phyloP scores from a whole-genome alignment of 352 stramenopile species.

The Phytophthora foliorum region DNA sequence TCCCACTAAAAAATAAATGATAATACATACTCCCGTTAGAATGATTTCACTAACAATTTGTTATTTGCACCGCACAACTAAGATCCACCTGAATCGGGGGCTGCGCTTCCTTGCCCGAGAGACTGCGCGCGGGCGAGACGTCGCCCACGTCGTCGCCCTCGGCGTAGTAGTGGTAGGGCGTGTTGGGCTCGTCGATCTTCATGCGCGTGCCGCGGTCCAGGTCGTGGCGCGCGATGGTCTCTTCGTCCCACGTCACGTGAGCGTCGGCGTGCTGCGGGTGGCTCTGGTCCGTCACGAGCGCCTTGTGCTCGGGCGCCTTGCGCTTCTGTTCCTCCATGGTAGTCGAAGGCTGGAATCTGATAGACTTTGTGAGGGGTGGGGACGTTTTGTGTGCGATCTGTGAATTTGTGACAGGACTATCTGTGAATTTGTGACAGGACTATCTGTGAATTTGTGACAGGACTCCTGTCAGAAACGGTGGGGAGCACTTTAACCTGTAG shows the following conservation, averaged over 20 bases:
- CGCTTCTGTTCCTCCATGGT: conserved; percentile 28
- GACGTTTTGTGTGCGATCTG: conserved; percentile 1
- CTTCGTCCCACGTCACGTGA: conserved; percentile 92
- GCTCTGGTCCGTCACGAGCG: conserved; percentile 13
- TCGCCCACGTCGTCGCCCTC: conserved; percentile 37
- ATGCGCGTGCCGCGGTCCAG: conserved; percentile 92
- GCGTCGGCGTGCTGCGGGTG: conserved; percentile 22
- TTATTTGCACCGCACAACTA: neutral
- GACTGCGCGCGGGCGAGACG: conserved; percentile 59
- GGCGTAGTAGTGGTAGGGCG: conserved; percentile 89
- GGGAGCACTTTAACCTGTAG: too few relatives aligned
- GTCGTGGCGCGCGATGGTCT: conserved; percentile 93
- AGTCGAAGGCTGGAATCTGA: neutral
- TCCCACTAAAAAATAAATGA: conserved; percentile 52
- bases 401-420: conserved; percentile 3
- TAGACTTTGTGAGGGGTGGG: neutral
- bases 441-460: conserved; percentile 6
- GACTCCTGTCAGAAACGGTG: too few relatives aligned
- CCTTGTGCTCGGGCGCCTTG: conserved; percentile 20
- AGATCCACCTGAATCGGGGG: conserved; percentile 49
- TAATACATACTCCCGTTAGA: neutral
- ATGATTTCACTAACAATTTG: conserved; percentile 1
- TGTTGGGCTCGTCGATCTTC: conserved; percentile 96
- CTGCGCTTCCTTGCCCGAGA: conserved; percentile 58
- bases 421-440: conserved; percentile 7